Evolutionary conservation across 768 basidiomycete species (phyloP).

Genomic region (Dictyophora rubrovolvata): DNA sequence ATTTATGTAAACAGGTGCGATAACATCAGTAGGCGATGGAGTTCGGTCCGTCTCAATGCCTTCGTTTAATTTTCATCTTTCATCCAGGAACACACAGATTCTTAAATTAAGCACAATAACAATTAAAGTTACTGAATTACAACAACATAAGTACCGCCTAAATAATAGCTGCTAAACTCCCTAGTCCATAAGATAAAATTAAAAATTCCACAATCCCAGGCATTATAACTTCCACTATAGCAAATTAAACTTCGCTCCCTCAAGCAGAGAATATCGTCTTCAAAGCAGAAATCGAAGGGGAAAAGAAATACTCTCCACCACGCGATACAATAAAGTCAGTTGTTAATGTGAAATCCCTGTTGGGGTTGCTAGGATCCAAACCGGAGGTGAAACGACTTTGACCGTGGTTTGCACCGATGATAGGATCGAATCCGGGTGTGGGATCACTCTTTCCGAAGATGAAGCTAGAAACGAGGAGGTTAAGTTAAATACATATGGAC

Average conservation of each 20-base stretch:
- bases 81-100: too few relatives aligned
- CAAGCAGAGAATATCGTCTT: constrained; percentile 16
- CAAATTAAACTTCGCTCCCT: not conserved
- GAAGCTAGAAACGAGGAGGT: constrained; percentile 11
- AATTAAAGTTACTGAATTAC: too few relatives aligned
- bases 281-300: constrained; percentile 37
- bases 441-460: constrained; percentile 1
- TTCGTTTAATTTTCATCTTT: too few relatives aligned
- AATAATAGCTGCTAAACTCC: too few relatives aligned
- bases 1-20: too few relatives aligned
- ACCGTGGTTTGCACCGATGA: constrained; percentile 26
- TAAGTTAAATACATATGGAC: not conserved
- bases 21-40: too few relatives aligned
- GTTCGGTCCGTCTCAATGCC: too few relatives aligned
- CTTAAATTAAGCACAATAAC: too few relatives aligned
- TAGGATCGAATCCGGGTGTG: constrained; percentile 36
- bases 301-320: constrained; percentile 46
- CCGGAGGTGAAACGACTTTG: constrained; percentile 5
- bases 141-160: too few relatives aligned
- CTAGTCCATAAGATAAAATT: too few relatives aligned
- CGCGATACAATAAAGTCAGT: constrained; percentile 31
- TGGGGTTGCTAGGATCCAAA: constrained; percentile 1
- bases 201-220: too few relatives aligned
- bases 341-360: constrained; percentile 10
- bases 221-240: too few relatives aligned